These are phyloP conservation scores for Geranium brycei DNA, from an alignment of 345 rosid species.

Conservation along the genomic window DNA sequence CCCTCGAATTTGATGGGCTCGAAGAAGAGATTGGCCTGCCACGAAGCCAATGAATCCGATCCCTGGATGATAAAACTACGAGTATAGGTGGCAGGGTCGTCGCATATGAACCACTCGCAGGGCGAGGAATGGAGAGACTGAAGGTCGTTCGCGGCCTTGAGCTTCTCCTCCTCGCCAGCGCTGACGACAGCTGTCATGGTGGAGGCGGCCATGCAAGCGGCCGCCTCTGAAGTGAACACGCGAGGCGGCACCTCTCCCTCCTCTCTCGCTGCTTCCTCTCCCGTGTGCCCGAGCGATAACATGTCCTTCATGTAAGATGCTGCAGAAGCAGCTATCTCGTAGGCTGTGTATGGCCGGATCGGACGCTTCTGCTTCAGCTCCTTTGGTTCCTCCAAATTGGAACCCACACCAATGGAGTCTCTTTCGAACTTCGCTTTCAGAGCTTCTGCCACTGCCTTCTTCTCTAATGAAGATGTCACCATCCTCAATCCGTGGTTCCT, in stretches of 20 bases:
- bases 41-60: constrained; percentile 78
- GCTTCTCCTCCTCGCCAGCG: constrained; percentile 75
- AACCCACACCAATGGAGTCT: constrained; percentile 30
- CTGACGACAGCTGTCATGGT: constrained; percentile 81
- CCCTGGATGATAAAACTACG: constrained; percentile 91
- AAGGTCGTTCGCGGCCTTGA: constrained; percentile 56
- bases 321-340: constrained; percentile 88
- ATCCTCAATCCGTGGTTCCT: constrained; percentile 45
- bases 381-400: constrained; percentile 3
- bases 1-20: constrained; percentile 85
- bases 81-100: constrained; percentile 51
- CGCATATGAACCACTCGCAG: constrained; percentile 91
- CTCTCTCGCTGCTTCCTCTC: constrained; percentile 17
- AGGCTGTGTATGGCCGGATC: constrained; percentile 40
- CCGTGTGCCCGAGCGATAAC: constrained; percentile 18
- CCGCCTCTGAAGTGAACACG: constrained; percentile 58
- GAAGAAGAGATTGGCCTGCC: constrained; percentile 87
- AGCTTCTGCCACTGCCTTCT: constrained; percentile 54
- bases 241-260: neutral
- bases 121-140: constrained; percentile 79
- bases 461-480: constrained; percentile 72
- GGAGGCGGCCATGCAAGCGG: constrained; percentile 67
- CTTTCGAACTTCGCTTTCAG: constrained; percentile 42
- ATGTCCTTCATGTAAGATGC: constrained; percentile 54
- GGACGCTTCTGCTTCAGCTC: constrained; percentile 19